Percentiles rank a stretch among this genome's conserved stretches.
Evolutionary conservation across 164 flowering plant genomes (phyloP).

Genomic region (Paratinospora sagittata): DNA sequence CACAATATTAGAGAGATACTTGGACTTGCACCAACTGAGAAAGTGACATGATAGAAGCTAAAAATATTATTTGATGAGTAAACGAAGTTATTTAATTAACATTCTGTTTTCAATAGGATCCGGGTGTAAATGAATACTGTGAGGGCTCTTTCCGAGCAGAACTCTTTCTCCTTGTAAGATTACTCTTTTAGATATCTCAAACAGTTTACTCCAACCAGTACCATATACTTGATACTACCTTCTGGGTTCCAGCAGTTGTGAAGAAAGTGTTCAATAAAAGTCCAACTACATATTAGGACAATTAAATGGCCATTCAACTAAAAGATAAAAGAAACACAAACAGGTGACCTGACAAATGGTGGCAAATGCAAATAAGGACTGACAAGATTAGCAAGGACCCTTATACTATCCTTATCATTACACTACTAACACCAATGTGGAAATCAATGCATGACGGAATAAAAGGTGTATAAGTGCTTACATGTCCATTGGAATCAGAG

Average conservation of each 20-base stretch:
- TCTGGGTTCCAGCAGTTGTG: too few relatives aligned
- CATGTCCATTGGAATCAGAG: slow-evolving; percentile 38
- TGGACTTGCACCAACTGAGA: too few relatives aligned
- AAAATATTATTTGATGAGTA: too few relatives aligned
- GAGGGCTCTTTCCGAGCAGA: too few relatives aligned
- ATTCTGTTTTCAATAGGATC: too few relatives aligned
- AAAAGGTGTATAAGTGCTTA: slow-evolving; percentile 24
- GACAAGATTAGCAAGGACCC: neutral
- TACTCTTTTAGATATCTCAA: neutral
- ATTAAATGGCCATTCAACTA: neutral
- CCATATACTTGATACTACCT: neutral
- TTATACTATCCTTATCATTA: neutral
- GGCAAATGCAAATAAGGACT: neutral
- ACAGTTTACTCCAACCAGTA: neutral
- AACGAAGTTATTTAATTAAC: too few relatives aligned
- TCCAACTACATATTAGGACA: neutral
- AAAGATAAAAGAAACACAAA: neutral
- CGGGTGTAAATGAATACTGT: too few relatives aligned
- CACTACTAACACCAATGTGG: neutral
- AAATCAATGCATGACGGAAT: neutral
- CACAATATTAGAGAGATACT: too few relatives aligned
- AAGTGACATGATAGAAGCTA: too few relatives aligned
- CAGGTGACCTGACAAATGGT: neutral
- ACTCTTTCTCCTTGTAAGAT: neutral
- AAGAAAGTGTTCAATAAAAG: neutral